These are phyloP conservation scores for Aspergillus flavus DNA, from an alignment of 2,329 filamentous ascomycete genomes.

Conservation along the genomic window DNA sequence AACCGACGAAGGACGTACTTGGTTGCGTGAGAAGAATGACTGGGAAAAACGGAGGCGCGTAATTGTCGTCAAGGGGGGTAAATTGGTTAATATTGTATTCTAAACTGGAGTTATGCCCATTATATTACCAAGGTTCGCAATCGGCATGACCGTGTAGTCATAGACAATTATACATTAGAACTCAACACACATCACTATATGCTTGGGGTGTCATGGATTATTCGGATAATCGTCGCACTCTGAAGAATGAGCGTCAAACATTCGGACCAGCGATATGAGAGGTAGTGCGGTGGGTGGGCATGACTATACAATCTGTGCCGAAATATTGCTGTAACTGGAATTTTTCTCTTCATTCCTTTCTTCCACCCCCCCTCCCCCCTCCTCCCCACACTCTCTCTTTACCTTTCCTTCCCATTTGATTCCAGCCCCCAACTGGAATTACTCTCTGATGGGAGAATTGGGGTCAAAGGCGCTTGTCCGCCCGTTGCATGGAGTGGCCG, in stretches of 20 bases:
- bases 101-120: slow-evolving; percentile 23
- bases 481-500: slow-evolving; percentile 9
- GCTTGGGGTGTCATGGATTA: background rate
- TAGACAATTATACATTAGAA: slow-evolving; percentile 7
- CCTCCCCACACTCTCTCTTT: too few relatives aligned
- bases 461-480: background rate
- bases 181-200: background rate
- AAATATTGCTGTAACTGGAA: background rate
- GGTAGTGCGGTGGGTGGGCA: background rate
- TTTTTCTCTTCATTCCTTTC: background rate
- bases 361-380: too few relatives aligned
- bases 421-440: background rate
- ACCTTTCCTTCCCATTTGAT: background rate
- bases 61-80: slow-evolving; percentile 68
- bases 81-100: slow-evolving; percentile 73
- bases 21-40: slow-evolving; percentile 54
- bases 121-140: background rate
- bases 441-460: background rate
- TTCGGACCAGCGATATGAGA: background rate
- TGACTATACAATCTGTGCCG: background rate
- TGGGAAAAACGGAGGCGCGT: slow-evolving; percentile 62
- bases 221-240: background rate
- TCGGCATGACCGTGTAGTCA: slow-evolving; percentile 2
- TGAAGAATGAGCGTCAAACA: background rate
- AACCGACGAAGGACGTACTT: slow-evolving; percentile 62